A percentile compares a stretch with the other conserved stretches of the same genome.
Evolutionary conservation across 257 asterid genomes (phyloP).

Genomic region (Ocimum tenuiflorum): DNA sequence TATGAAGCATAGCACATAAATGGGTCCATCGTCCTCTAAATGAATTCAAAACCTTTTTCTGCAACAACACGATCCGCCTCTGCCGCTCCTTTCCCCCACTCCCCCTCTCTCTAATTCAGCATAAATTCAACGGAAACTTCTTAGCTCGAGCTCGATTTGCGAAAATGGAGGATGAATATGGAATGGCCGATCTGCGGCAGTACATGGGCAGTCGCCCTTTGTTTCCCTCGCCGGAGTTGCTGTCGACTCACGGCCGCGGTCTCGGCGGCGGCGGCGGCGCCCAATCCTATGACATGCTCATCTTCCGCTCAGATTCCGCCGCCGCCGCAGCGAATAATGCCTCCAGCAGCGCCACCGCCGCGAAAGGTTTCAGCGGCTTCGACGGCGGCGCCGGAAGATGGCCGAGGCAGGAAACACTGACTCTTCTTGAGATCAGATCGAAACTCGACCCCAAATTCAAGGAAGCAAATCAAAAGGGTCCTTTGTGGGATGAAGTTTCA

Average conservation of each 20-base stretch:
- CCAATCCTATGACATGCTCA: constrained; percentile 50
- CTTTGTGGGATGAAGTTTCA: constrained; percentile 95
- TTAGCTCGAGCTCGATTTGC: not conserved
- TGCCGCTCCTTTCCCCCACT: constrained; percentile 59
- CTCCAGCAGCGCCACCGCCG: constrained; percentile 19
- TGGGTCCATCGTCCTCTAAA: constrained; percentile 50
- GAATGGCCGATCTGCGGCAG: constrained; percentile 64
- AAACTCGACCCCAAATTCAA: constrained; percentile 82
- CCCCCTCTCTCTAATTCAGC: constrained; percentile 10
- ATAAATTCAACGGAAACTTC: not conserved
- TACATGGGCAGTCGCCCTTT: constrained; percentile 49
- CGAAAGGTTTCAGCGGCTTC: constrained; percentile 29
- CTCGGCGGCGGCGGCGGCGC: constrained; percentile 24
- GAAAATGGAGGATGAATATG: constrained; percentile 71
- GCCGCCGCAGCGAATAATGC: constrained; percentile 16
- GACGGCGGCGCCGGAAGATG: constrained; percentile 78
- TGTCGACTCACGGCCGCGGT: constrained; percentile 35
- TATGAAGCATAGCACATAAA: constrained; percentile 27
- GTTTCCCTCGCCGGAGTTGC: constrained; percentile 48
- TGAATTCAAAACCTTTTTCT: constrained; percentile 42
- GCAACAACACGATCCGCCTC: constrained; percentile 85
- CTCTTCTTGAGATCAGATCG: constrained; percentile 97
- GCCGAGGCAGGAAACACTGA: constrained; percentile 96
- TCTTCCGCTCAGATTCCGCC: constrained; percentile 44
- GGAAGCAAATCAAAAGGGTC: constrained; percentile 94